Base-by-base conservation (phyloP, 495 filamentous ascomycete genomes). In the Viridothelium virens region DNA sequence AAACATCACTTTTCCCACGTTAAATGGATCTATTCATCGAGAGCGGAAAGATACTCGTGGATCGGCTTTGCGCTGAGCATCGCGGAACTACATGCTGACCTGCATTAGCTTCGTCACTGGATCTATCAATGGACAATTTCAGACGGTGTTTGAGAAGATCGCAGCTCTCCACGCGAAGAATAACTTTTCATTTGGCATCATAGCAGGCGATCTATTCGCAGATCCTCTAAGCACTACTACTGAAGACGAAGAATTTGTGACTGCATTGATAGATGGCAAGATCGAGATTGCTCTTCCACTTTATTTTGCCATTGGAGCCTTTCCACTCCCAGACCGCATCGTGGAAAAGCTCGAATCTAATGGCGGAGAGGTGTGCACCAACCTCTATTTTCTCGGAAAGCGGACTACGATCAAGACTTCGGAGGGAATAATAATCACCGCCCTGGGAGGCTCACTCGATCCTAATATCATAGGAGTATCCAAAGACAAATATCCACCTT, bases 341-440 rank as follows among this genome's bases (percentile, higher is more conserved):
- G 73, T 90, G 37, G 85, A 91, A 70, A 87, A 83, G 73, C 84
- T 97, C 39, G 82, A 90, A 72, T 82, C 82, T 47, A 80, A 81
- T 56, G 83, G 89, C 69, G 91, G 93, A 69, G 89, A 94, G 74
- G 80, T 98, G 34, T 96, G 91, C 70, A 80, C 86, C 1, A 96
- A 97, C 69, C 82, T 98, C 2, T 91, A 88, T 77, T 95, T 86
- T 74, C 84, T 97, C 0, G 91, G 91, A 33, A 95, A 91, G 74
- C 87, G 90, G 64, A 89, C 86, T 38, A 85, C 86, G 9, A 86
- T 91, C 47, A 96, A 92, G 74, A 98, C 94, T 0, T 87, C 89
- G 31, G 91, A 96, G 64, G 94, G 94, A 11, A 81, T 98, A 33
- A 84, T 88, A 12, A 90, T 98, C 64, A 89, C 91, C 3, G 79